A percentile compares a stretch with the other conserved stretches of the same genome.
Evolutionary conservation across 805 yeast genomes (phyloP).

Genomic region (Candida hispaniensis): DNA sequence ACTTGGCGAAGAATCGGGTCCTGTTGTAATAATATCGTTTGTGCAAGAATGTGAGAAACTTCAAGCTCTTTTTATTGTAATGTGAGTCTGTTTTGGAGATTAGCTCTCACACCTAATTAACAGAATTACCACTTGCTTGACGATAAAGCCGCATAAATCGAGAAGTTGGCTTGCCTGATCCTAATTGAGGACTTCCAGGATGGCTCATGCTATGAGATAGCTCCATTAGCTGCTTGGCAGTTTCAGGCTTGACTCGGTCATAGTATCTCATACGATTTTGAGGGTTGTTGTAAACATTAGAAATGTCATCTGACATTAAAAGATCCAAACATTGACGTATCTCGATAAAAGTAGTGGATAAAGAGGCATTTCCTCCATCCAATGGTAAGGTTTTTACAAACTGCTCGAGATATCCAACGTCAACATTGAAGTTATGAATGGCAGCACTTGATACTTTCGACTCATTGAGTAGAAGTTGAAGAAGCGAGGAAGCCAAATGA

Average conservation of each 20-base stretch:
- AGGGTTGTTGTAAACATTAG: constrained; percentile 52
- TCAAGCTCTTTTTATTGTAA: no score
- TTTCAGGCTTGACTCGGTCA: constrained; percentile 63
- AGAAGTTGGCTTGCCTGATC: constrained; percentile 10
- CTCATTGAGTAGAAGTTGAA: constrained; percentile 45
- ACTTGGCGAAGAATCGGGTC: no score
- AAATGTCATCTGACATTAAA: constrained; percentile 46
- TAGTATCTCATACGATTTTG: constrained; percentile 50
- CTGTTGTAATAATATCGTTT: no score
- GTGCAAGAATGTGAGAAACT: no score
- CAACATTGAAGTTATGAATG: constrained; percentile 62
- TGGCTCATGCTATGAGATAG: constrained; percentile 11
- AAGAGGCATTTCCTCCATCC: constrained; percentile 27
- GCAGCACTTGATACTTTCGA: constrained; percentile 53
- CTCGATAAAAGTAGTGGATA: constrained; percentile 66
- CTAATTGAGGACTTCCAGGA: constrained; percentile 13
- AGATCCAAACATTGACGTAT: constrained; percentile 71
- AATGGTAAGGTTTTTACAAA: constrained; percentile 29
- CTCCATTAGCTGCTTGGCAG: constrained; percentile 46
- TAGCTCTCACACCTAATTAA: no score
- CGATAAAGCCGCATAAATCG: constrained; percentile 9
- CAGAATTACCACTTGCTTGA: no score
- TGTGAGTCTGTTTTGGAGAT: no score
- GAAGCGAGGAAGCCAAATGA: constrained; percentile 61
- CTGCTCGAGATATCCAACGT: constrained; percentile 63